Evolutionary conservation across 1,284 basidiomycete genomes (phyloP), one percentile per base, ranked within the genome.

Genomic region (Paramarasmius palmivorus): DNA sequence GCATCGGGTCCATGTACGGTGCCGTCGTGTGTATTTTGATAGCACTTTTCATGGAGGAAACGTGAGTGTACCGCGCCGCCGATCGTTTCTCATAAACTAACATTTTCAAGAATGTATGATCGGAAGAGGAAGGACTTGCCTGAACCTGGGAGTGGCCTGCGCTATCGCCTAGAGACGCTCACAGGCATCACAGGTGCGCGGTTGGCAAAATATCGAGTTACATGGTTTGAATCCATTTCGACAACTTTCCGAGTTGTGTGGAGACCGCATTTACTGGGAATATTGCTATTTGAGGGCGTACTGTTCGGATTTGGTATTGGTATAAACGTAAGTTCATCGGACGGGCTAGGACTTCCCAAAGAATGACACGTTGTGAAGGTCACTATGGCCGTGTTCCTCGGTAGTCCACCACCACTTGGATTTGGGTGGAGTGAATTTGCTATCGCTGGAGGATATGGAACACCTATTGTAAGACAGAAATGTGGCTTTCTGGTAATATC

Each of bases 301-400:
- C 59, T 87, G 3, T 88, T 90, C 63, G 87, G 86, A 2, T 90
- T 89, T 63, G 64, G 74, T 35, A 85, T 90, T 52, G 88, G 88
- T 35, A 82, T 90, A 52, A 90, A 90, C 58, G 88, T 88, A 55
- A 56, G 78, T 57, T 22, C 40, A 15, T 9, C 29, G 29, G 12
- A 32, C n/a, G 23, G 12, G 12, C 39, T 22, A 48, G 46, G 15
- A 41, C 12, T 25, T 17, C 25, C 47, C n/a, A n/a, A n/a, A n/a
- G n/a, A n/a, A n/a, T n/a, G n/a, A n/a, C n/a, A n/a, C n/a, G n/a
- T n/a, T 22, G 8, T 46, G 34, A 54, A 87, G 85, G 78, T 79
- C 2, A 91, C 89, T 4, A 86, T 85, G 49, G 83, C 81, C 0
- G 84, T 89, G 6, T 88, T 90, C 69, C 68, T 89, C 15, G 83